Percentiles rank a stretch among this genome's conserved stretches.
phyloP scores from a whole-genome alignment of 2,329 filamentous ascomycete genomes.

The Fusarium falciforme region DNA sequence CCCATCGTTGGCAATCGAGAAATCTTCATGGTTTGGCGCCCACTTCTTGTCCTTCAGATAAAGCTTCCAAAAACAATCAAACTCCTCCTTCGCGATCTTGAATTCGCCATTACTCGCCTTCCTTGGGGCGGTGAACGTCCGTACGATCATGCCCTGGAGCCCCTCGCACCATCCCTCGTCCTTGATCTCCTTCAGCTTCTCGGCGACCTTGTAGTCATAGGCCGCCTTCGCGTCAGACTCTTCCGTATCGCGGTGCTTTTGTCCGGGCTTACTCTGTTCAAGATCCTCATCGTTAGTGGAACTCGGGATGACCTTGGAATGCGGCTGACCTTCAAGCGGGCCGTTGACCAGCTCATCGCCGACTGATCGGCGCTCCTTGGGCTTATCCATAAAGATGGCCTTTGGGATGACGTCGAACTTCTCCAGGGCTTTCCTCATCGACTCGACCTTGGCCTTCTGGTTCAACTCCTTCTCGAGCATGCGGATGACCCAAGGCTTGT shows the following conservation, averaged over 20 bases:
- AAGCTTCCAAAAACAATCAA: neutral
- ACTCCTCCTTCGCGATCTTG: neutral
- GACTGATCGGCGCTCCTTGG: neutral
- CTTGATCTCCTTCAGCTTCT: neutral
- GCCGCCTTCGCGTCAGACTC: neutral
- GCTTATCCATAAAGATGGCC: neutral
- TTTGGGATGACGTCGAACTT: neutral
- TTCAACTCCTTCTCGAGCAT: neutral
- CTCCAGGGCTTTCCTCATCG: neutral
- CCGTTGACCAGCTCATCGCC: neutral
- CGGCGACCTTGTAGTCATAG: neutral
- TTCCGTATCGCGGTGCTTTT: neutral
- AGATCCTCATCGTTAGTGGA: neutral
- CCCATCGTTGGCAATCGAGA: neutral
- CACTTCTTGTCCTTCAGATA: neutral
- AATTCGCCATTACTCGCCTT: neutral
- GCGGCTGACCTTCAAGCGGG: neutral
- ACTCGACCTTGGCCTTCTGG: neutral
- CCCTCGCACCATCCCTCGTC: neutral
- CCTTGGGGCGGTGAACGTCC: neutral
- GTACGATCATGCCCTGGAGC: neutral
- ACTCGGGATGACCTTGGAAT: neutral
- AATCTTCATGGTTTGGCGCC: neutral
- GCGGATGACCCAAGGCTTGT: neutral
- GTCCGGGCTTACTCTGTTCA: neutral